phyloP scores from a whole-genome alignment of 371 early-diverging fungal genomes.

The Mortierella sp. region DNA sequence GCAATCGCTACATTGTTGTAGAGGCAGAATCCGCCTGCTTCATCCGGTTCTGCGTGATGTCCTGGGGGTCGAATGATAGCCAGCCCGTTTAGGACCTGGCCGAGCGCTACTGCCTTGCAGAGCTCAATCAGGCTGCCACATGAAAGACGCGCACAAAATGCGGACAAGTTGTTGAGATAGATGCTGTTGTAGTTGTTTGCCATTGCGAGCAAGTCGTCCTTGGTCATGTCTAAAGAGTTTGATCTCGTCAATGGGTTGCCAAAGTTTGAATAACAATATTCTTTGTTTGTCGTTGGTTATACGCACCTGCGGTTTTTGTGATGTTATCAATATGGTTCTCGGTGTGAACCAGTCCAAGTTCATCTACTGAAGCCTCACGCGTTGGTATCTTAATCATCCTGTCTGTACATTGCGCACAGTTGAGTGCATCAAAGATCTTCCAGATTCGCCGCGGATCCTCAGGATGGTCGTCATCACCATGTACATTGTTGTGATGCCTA shows the following conservation, averaged over 20 bases:
- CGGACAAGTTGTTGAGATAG: constrained; percentile 75
- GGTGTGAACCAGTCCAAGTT: constrained; percentile 72
- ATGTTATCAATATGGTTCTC: constrained; percentile 58
- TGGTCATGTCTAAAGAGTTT: constrained; percentile 30
- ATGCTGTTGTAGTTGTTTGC: constrained; percentile 70
- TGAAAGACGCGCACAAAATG: constrained; percentile 70
- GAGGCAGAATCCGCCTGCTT: constrained; percentile 87
- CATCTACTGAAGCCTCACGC: constrained; percentile 63
- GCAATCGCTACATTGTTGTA: constrained; percentile 92
- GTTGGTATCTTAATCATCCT: constrained; percentile 64
- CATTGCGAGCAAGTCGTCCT: constrained; percentile 40
- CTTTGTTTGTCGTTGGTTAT: no score
- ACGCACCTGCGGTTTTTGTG: constrained; percentile 55
- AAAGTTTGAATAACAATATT: no score
- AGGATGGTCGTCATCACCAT: constrained; percentile 70
- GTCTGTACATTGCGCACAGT: constrained; percentile 58
- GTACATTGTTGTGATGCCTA: constrained; percentile 56
- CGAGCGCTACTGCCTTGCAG: constrained; percentile 71
- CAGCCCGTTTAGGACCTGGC: constrained; percentile 78
- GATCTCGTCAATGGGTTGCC: no score
- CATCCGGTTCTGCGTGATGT: constrained; percentile 86
- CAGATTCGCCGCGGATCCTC: constrained; percentile 79
- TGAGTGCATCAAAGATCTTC: constrained; percentile 69
- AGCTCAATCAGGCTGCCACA: constrained; percentile 82
- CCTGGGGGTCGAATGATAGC: constrained; percentile 91